Evolutionary conservation across 1,139 yeast species (phyloP).

Genomic region (Geotrichum reessii): DNA sequence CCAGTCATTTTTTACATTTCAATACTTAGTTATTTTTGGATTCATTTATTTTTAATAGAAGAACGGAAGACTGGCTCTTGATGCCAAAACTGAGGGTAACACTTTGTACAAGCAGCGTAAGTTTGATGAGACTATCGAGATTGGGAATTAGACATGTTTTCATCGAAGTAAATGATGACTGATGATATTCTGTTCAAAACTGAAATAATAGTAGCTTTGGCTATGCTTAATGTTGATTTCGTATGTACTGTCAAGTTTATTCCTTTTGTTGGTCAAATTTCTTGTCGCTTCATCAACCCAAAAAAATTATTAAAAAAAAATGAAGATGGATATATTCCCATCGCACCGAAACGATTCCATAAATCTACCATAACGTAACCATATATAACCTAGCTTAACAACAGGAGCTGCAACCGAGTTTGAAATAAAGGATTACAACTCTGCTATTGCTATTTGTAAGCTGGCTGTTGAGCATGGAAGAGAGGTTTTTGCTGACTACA

Average conservation of each 20-base stretch:
- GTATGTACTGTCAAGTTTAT: background rate
- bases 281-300: background rate
- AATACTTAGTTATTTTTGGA: too few relatives aligned
- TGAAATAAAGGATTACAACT: constrained; percentile 88
- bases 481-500: constrained; percentile 86
- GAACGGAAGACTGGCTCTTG: constrained; percentile 82
- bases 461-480: constrained; percentile 85
- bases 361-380: constrained; percentile 30
- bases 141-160: constrained; percentile 67
- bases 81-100: constrained; percentile 81
- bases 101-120: constrained; percentile 75
- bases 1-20: too few relatives aligned
- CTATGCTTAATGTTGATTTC: background rate
- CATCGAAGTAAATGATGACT: background rate
- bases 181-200: background rate
- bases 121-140: constrained; percentile 91
- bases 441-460: constrained; percentile 74
- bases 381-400: constrained; percentile 91
- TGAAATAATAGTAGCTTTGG: background rate
- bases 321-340: too few relatives aligned
- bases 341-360: background rate
- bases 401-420: constrained; percentile 96
- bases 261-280: background rate
- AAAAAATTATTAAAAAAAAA: background rate
- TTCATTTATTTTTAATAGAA: too few relatives aligned